phyloP scores from a whole-genome alignment of 768 basidiomycete genomes.

The Amyloporia xantha region DNA sequence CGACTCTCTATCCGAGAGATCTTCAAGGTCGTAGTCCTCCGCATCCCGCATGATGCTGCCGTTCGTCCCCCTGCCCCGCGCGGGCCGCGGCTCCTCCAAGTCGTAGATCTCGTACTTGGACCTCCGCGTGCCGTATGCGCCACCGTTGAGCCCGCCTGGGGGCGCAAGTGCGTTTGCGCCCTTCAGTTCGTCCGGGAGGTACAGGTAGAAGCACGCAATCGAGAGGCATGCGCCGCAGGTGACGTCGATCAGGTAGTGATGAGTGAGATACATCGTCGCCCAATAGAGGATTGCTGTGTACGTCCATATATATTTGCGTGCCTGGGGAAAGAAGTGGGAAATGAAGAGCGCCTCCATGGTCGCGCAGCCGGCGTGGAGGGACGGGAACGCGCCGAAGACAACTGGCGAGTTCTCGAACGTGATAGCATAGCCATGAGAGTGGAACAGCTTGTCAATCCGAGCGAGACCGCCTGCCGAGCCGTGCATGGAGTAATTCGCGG shows the following conservation, averaged over 20 bases:
- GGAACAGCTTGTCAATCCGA: constrained; percentile 87
- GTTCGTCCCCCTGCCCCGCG: constrained; percentile 21
- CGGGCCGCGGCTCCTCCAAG: constrained; percentile 50
- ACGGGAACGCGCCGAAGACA: constrained; percentile 96
- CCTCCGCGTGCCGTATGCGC: constrained; percentile 24
- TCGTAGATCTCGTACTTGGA: constrained; percentile 78
- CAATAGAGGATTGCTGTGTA: constrained; percentile 89
- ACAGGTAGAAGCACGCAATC: constrained; percentile 79
- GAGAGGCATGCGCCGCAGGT: constrained; percentile 91
- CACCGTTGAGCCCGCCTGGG: constrained; percentile 34
- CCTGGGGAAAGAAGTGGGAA: constrained; percentile 87
- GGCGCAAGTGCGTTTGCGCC: constrained; percentile 48
- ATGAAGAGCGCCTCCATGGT: constrained; percentile 92
- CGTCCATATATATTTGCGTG: constrained; percentile 61
- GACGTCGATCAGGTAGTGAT: constrained; percentile 98
- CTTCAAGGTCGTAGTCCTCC: constrained; percentile 52
- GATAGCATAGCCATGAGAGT: constrained; percentile 65
- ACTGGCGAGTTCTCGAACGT: constrained; percentile 85
- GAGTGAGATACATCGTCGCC: constrained; percentile 98
- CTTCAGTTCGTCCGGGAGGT: constrained; percentile 76
- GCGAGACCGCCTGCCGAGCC: constrained; percentile 92
- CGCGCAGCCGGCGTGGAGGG: constrained; percentile 83
- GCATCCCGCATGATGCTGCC: constrained; percentile 32
- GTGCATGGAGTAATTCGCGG: constrained; percentile 86
- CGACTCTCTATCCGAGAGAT: constrained; percentile 35